phyloP scores from a whole-genome alignment of 495 filamentous ascomycete species.

The Lepraria neglecta region DNA sequence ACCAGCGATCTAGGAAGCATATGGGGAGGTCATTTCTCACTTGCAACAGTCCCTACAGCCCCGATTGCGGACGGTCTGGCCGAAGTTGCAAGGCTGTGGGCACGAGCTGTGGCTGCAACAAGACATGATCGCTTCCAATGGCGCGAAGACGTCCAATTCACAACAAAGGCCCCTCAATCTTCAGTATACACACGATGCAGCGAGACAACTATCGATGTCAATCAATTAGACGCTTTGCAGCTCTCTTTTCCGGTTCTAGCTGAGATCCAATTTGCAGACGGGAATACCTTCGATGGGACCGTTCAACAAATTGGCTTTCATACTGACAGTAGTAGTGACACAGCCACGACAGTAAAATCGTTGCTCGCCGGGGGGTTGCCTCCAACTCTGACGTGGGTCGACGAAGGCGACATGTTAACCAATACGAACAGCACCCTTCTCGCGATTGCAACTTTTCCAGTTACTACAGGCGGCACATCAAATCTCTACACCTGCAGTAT shows the following conservation, averaged over 20 bases:
- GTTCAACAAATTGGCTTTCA: background rate
- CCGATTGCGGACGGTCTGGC: slow-evolving; percentile 2
- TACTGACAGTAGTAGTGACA: background rate
- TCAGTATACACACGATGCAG: slow-evolving; percentile 2
- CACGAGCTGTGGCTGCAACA: background rate
- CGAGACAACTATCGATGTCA: background rate
- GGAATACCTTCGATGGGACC: background rate
- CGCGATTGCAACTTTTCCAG: background rate
- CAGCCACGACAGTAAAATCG: background rate
- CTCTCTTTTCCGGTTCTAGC: background rate
- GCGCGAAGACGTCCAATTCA: slow-evolving; percentile 11
- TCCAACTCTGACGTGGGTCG: slow-evolving; percentile 1
- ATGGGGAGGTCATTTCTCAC: slow-evolving; percentile 4
- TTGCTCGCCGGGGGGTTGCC: background rate
- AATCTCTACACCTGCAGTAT: background rate
- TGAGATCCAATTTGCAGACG: slow-evolving; percentile 4
- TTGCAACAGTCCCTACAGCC: slow-evolving; percentile 5
- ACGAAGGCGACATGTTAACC: background rate
- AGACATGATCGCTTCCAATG: slow-evolving; percentile 6
- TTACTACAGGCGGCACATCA: background rate
- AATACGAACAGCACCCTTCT: slow-evolving; percentile 1
- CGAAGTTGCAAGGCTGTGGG: background rate
- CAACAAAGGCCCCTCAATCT: background rate
- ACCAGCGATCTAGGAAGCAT: slow-evolving; percentile 1
- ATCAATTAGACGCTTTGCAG: background rate